phyloP scores from a whole-genome alignment of 805 yeast species.

The Kodamaea fukazawae region DNA sequence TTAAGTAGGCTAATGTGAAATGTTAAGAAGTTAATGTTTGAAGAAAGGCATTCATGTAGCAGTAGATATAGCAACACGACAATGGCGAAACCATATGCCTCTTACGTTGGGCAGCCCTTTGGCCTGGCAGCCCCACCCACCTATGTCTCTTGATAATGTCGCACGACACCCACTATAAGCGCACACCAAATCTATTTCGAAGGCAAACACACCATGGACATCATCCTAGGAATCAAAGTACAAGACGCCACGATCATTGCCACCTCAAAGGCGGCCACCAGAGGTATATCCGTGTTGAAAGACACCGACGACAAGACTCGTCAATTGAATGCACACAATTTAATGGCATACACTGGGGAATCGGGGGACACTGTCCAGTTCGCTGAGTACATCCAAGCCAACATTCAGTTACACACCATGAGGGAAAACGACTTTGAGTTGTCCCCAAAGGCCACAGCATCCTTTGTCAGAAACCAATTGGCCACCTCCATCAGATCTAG shows the following conservation, averaged over 20 bases:
- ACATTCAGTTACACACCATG: constrained; percentile 81
- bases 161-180: neutral
- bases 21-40: too few relatives aligned
- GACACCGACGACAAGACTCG: constrained; percentile 80
- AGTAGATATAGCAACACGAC: too few relatives aligned
- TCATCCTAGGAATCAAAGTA: constrained; percentile 81
- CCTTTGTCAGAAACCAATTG: constrained; percentile 82
- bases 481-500: constrained; percentile 84
- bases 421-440: constrained; percentile 76
- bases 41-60: too few relatives aligned
- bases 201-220: constrained; percentile 61
- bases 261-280: constrained; percentile 90
- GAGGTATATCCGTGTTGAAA: constrained; percentile 83
- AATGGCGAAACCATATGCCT: too few relatives aligned
- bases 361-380: constrained; percentile 95
- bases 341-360: constrained; percentile 92
- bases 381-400: constrained; percentile 92
- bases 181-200: constrained; percentile 3
- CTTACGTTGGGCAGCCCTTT: too few relatives aligned
- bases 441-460: constrained; percentile 81
- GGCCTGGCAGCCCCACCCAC: too few relatives aligned
- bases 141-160: too few relatives aligned
- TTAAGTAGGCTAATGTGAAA: too few relatives aligned
- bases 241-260: constrained; percentile 81
- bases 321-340: constrained; percentile 65